phyloP scores from a whole-genome alignment of 2,329 filamentous ascomycete genomes.

The Beauveria rudraprayagi region DNA sequence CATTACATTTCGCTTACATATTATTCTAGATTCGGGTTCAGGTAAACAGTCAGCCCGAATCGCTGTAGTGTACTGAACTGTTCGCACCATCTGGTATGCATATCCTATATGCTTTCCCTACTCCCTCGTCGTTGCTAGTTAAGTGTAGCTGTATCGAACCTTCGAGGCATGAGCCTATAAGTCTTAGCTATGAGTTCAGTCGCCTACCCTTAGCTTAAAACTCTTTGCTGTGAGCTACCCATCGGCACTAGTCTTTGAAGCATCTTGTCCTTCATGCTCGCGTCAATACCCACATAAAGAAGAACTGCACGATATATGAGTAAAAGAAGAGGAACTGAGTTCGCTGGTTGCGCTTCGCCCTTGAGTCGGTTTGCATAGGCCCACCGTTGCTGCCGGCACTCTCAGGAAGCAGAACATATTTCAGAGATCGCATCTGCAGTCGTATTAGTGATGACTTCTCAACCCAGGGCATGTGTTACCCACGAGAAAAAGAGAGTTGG shows the following conservation, averaged over 20 bases:
- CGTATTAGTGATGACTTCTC: not conserved
- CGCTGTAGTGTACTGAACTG: not conserved
- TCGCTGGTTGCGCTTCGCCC: conserved; percentile 76
- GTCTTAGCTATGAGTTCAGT: not conserved
- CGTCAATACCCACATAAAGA: conserved; percentile 80
- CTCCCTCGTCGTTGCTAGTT: not conserved
- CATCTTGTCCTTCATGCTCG: conserved; percentile 26
- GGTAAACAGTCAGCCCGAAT: not conserved
- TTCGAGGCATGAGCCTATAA: not conserved
- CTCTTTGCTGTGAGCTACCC: not conserved
- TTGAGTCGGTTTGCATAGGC: conserved; percentile 63
- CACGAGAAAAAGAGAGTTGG: conserved; percentile 93
- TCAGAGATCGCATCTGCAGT: conserved; percentile 75
- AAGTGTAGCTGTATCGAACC: not conserved
- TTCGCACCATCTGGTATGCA: not conserved
- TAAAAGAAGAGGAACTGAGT: conserved; percentile 93
- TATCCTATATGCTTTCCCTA: not conserved
- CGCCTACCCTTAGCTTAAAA: not conserved
- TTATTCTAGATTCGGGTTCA: not conserved
- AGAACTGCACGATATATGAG: conserved; percentile 85
- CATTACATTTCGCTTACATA: conserved; percentile 8
- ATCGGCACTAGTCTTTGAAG: not conserved
- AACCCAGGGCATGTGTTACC: conserved; percentile 22
- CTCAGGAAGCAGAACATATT: conserved; percentile 91
- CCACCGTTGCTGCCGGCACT: conserved; percentile 57